Evolutionary conservation across 1,284 basidiomycete genomes (phyloP).

Genomic region (Malassezia sympodialis): DNA sequence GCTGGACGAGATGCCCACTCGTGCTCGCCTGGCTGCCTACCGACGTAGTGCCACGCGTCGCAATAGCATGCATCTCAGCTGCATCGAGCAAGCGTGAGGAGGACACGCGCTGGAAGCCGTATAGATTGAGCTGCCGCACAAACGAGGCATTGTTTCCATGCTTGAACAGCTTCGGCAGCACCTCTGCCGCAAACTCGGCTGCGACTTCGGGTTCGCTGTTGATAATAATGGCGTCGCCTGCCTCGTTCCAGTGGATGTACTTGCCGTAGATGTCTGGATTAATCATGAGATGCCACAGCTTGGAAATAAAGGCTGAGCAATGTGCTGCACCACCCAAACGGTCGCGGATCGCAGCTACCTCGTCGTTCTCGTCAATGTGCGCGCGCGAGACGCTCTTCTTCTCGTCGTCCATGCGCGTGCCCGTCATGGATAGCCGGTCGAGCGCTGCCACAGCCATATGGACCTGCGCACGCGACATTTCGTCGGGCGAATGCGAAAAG

Average conservation of each 20-base stretch:
- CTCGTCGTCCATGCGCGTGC: slow-evolving; percentile 10
- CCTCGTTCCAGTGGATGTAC: slow-evolving; percentile 42
- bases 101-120: slow-evolving; percentile 46
- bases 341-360: slow-evolving; percentile 45
- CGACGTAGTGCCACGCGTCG: background rate
- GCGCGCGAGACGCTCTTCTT: background rate
- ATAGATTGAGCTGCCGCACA: slow-evolving; percentile 45
- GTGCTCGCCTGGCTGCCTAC: slow-evolving; percentile 2
- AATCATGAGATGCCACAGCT: slow-evolving; percentile 48
- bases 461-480: slow-evolving; percentile 7
- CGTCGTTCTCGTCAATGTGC: slow-evolving; percentile 32
- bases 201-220: slow-evolving; percentile 39
- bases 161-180: slow-evolving; percentile 44
- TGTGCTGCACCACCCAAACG: slow-evolving; percentile 43
- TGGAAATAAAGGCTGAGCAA: slow-evolving; percentile 47
- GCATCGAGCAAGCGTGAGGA: slow-evolving; percentile 38
- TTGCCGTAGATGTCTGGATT: slow-evolving; percentile 38
- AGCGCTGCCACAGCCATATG: slow-evolving; percentile 17
- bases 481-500: slow-evolving; percentile 1
- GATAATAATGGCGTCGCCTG: slow-evolving; percentile 43
- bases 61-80: slow-evolving; percentile 35
- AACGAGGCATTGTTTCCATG: slow-evolving; percentile 47
- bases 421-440: slow-evolving; percentile 16
- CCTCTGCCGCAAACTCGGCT: slow-evolving; percentile 42
- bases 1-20: background rate